Conservation (phyloP, 345 rosid genomes). For the Bretschneidera sinensis region DNA sequence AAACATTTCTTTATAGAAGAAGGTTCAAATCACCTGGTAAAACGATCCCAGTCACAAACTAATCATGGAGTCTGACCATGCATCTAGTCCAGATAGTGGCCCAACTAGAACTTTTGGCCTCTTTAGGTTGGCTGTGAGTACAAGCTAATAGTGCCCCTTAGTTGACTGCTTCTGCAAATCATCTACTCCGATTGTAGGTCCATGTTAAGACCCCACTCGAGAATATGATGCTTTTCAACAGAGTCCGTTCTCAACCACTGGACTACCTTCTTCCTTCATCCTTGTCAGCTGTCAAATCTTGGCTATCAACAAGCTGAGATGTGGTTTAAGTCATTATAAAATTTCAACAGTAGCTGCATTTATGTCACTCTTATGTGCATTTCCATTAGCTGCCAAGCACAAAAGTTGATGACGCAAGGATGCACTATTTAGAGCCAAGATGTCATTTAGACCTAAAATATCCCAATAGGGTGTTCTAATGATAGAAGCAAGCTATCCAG, state of each 20-base stretch:
- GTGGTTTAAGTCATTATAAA: constrained; percentile 3
- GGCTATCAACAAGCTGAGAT: constrained; percentile 7
- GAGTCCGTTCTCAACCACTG: constrained; percentile 19
- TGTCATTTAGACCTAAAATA: constrained; percentile 12
- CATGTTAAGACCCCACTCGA: constrained; percentile 20
- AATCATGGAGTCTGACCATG: background rate
- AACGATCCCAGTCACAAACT: background rate
- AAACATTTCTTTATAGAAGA: background rate
- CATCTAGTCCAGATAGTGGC: constrained; percentile 2
- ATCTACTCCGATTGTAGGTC: constrained; percentile 11
- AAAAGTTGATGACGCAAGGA: constrained; percentile 13
- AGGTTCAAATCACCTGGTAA: constrained; percentile 6
- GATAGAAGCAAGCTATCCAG: constrained; percentile 4
- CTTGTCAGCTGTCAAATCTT: constrained; percentile 17
- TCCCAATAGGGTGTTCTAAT: constrained; percentile 3
- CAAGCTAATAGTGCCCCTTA: constrained; percentile 13
- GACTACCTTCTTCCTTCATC: constrained; percentile 5
- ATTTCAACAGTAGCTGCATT: constrained; percentile 1
- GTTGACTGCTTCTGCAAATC: constrained; percentile 17
- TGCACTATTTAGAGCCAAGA: constrained; percentile 14
- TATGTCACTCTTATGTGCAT: constrained; percentile 14
- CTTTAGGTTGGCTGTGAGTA: constrained; percentile 4
- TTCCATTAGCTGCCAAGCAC: constrained; percentile 20
- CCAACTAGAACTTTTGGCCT: constrained; percentile 11
- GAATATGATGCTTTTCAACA: constrained; percentile 15